phyloP scores from a whole-genome alignment of 768 basidiomycete species.

The Phylloporus arenicola region DNA sequence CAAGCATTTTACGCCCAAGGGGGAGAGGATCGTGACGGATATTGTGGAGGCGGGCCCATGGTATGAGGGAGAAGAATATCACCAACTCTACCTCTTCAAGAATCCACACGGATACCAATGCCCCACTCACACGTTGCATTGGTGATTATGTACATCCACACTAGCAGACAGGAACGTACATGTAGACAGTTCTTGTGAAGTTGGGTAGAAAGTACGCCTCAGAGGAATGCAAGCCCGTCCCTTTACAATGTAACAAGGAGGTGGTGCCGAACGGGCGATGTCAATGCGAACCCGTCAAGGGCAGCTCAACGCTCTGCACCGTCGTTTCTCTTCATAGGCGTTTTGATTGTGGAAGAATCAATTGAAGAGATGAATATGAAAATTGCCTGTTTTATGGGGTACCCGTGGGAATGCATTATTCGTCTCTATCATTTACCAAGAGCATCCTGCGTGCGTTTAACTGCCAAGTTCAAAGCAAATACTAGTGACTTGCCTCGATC shows the following conservation, averaged over 20 bases:
- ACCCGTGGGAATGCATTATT: slow-evolving; percentile 21
- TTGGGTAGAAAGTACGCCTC: slow-evolving; percentile 39
- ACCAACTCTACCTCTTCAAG: slow-evolving; percentile 73
- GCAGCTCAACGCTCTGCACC: slow-evolving; percentile 58
- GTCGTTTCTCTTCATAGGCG: slow-evolving; percentile 48
- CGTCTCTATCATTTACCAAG: too few species aligned
- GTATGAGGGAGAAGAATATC: slow-evolving; percentile 82
- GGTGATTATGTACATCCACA: slow-evolving; percentile 39
- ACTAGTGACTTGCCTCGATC: background rate
- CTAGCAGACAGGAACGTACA: background rate
- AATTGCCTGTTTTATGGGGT: slow-evolving; percentile 5
- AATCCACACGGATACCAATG: slow-evolving; percentile 91
- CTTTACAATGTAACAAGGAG: slow-evolving; percentile 54
- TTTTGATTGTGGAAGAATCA: slow-evolving; percentile 47
- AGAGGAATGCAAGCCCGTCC: slow-evolving; percentile 51
- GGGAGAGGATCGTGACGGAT: slow-evolving; percentile 71
- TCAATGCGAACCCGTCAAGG: slow-evolving; percentile 46
- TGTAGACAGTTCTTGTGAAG: background rate
- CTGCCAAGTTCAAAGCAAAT: background rate
- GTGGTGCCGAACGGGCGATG: slow-evolving; percentile 62
- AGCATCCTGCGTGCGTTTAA: too few species aligned
- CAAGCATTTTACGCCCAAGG: slow-evolving; percentile 72
- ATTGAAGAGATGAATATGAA: background rate
- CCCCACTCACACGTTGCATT: slow-evolving; percentile 80
- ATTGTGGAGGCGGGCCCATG: slow-evolving; percentile 67